These are phyloP conservation scores for Brettanomyces naardenensis DNA, from an alignment of 805 yeast species.

Conservation along the genomic window DNA sequence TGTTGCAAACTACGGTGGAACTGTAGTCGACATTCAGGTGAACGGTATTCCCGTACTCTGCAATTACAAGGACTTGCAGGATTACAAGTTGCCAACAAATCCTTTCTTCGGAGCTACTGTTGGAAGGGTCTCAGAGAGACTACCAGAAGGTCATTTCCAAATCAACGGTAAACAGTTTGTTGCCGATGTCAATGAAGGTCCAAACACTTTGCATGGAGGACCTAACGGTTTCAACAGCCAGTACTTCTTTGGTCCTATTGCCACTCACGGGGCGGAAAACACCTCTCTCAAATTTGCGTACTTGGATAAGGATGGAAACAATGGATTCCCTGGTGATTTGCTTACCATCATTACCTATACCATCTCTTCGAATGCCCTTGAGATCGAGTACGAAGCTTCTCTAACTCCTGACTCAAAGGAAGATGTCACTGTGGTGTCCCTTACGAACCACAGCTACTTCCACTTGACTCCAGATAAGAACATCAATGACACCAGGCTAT, in stretches of 20 bases:
- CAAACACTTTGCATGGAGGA: slow-evolving; percentile 2
- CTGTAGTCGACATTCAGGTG: neutral
- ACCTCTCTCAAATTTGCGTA: neutral
- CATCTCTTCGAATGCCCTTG: neutral
- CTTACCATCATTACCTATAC: neutral
- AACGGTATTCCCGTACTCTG: neutral
- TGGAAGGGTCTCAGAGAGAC: slow-evolving; percentile 1
- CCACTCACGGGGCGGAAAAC: neutral
- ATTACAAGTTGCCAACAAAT: neutral
- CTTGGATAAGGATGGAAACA: neutral
- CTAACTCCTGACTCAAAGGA: neutral
- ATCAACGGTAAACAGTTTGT: neutral
- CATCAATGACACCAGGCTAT: neutral
- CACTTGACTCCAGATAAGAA: neutral
- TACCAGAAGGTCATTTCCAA: neutral
- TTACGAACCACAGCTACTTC: slow-evolving; percentile 1
- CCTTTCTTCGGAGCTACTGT: slow-evolving; percentile 3
- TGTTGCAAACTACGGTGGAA: slow-evolving; percentile 1
- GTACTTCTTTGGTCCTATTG: slow-evolving; percentile 3
- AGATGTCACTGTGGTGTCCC: neutral
- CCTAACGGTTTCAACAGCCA: slow-evolving; percentile 1
- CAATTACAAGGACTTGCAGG: neutral
- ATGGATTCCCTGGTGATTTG: slow-evolving; percentile 2
- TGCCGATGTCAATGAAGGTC: neutral
- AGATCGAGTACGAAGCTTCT: neutral